Conservation (phyloP, 768 basidiomycete genomes). For the Psilocybe azurescens region DNA sequence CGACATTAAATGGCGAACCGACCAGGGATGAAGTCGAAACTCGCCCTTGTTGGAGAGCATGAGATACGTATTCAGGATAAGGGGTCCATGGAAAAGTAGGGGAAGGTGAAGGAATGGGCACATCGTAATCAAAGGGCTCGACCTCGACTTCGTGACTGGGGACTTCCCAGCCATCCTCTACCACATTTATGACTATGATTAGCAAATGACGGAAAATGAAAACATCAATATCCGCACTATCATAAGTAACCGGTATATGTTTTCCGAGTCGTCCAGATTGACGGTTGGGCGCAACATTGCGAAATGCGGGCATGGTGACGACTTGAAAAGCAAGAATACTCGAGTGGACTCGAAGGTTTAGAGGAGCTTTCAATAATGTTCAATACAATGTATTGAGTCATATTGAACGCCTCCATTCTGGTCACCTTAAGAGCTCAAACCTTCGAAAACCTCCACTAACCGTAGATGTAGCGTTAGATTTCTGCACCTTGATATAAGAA, state of each 20-base stretch:
- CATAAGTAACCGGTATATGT: slow-evolving; percentile 25
- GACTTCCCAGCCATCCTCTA: slow-evolving; percentile 29
- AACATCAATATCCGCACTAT: slow-evolving; percentile 24
- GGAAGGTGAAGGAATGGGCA: too few relatives aligned
- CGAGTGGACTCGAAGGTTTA: too few relatives aligned
- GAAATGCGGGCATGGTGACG: slow-evolving; percentile 31
- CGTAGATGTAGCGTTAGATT: too few relatives aligned
- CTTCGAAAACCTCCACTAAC: too few relatives aligned
- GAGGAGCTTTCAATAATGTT: too few relatives aligned
- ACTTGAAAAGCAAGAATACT: too few relatives aligned
- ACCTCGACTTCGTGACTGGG: not conserved
- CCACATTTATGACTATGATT: not conserved
- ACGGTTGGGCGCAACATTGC: slow-evolving; percentile 26
- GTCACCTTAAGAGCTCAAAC: too few relatives aligned
- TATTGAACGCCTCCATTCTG: too few relatives aligned
- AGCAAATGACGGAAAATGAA: not conserved
- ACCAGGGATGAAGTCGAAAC: too few relatives aligned
- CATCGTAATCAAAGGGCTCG: too few relatives aligned
- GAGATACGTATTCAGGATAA: not conserved
- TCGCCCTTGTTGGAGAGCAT: not conserved
- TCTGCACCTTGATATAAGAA: too few relatives aligned
- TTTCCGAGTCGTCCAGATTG: slow-evolving; percentile 28
- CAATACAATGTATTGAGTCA: too few relatives aligned
- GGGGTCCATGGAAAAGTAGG: not conserved
- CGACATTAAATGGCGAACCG: not conserved